Evolutionary conservation across 768 basidiomycete species (phyloP), one percentile per base, ranked within the genome.

Genomic region (Psilocybe azurescens): DNA sequence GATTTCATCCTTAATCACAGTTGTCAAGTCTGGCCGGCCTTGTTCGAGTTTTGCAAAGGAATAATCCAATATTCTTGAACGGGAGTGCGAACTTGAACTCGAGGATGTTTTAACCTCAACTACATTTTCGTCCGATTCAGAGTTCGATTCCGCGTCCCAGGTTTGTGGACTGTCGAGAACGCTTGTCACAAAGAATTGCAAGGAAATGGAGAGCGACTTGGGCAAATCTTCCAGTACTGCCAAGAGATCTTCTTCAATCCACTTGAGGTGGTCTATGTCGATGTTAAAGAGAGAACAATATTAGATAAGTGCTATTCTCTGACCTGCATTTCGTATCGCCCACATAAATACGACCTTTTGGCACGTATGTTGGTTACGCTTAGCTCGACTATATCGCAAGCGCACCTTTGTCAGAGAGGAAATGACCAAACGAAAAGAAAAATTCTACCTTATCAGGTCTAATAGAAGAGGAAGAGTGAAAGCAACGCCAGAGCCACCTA

Each of bases 401-500:
- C 5, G 29, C n/a, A 46, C 14, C 5, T 44, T 13, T 13, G 11
- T 44, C 10, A 44, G 14, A 18, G 41, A 29, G 46, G 32, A 13
- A 41, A 9, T 46, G n/a, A 5, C n/a, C 28, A 28, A 18, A 28
- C 20, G 30, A 61, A 53, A 29, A 28, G n/a, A 39, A 30, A 59
- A 32, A 51, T 28, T 30, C n/a, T 64, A 83, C 83, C 74, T 72
- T 24, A 85, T 67, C 1, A 81, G 62, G 57, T 80, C 77, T 33
- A 82, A 64, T 20, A 86, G 71, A 20, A 81, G 67, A 8, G 85
- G 80, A 0, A 83, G 68, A 13, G 78, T 77, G 62, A 81, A 84
- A 2, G 83, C 75, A 9, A 85, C 73, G 0, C 85, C 84, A 3
- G 84, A 82, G 5, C 84, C 84, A 28, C 83, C 83, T 82, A 33